phyloP scores from a whole-genome alignment of 2,329 filamentous ascomycete species.

The Cordyceps militaris region DNA sequence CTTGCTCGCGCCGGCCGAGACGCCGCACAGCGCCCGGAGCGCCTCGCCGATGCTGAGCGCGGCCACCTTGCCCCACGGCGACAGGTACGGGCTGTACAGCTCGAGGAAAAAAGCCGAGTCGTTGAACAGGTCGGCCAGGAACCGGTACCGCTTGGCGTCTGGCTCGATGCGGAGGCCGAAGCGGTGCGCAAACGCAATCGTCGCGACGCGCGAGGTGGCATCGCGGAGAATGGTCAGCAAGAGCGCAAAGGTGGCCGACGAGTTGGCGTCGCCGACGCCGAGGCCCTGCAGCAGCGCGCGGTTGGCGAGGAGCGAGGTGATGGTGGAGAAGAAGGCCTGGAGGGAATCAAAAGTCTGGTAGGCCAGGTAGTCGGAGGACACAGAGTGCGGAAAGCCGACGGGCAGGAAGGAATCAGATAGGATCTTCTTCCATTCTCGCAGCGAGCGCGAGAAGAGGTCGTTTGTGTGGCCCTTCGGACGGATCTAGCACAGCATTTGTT shows the following conservation, averaged over 20 bases:
- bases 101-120: slow-evolving; percentile 83
- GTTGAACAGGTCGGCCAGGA: slow-evolving; percentile 83
- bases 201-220: slow-evolving; percentile 71
- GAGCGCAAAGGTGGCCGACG: slow-evolving; percentile 72
- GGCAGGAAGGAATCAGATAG: slow-evolving; percentile 71
- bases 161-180: slow-evolving; percentile 79
- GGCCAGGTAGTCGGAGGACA: slow-evolving; percentile 75
- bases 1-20: slow-evolving; percentile 84
- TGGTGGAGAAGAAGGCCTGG: slow-evolving; percentile 78
- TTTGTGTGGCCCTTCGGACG: slow-evolving; percentile 16
- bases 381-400: slow-evolving; percentile 79
- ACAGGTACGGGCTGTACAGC: slow-evolving; percentile 68
- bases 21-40: slow-evolving; percentile 66
- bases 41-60: slow-evolving; percentile 45
- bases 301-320: slow-evolving; percentile 71
- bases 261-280: slow-evolving; percentile 75
- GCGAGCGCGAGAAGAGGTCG: slow-evolving; percentile 22
- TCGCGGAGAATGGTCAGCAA: slow-evolving; percentile 79
- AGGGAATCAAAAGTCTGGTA: slow-evolving; percentile 68
- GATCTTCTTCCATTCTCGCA: slow-evolving; percentile 31
- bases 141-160: slow-evolving; percentile 84
- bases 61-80: slow-evolving; percentile 42
- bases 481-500: not conserved
- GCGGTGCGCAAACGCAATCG: slow-evolving; percentile 77
- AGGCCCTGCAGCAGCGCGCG: slow-evolving; percentile 72